phyloP scores from a whole-genome alignment of 108 stramenopile species.

The Licmophora abbreviata region DNA sequence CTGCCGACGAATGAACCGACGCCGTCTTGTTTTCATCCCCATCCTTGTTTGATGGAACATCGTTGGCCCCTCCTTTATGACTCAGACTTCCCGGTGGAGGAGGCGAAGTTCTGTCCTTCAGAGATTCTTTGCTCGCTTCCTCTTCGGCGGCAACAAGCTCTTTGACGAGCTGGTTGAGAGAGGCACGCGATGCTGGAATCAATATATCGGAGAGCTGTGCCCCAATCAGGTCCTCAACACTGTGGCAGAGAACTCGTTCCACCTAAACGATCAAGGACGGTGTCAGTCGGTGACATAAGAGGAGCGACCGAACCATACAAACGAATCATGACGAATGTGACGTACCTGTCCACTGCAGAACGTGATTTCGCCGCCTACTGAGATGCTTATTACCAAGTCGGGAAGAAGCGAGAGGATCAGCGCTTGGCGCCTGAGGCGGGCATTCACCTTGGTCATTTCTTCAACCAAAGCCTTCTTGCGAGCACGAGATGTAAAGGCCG shows the following conservation, averaged over 20 bases:
- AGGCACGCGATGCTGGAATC: constrained; percentile 48
- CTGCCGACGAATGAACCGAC: too few species aligned
- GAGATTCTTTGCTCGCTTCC: constrained; percentile 6
- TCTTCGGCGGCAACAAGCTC: constrained; percentile 30
- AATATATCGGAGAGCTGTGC: constrained; percentile 47
- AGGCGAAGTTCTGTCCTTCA: too few species aligned
- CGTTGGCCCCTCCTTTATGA: too few species aligned
- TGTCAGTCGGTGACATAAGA: neutral
- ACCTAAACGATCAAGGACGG: constrained; percentile 21
- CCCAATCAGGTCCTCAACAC: constrained; percentile 47
- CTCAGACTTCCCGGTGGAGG: too few species aligned
- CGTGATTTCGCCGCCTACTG: constrained; percentile 54
- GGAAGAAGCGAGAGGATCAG: constrained; percentile 73
- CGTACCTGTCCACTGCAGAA: constrained; percentile 66
- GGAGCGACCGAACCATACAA: neutral
- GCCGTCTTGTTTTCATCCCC: too few species aligned
- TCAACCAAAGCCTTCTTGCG: constrained; percentile 86
- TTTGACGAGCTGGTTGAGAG: constrained; percentile 39
- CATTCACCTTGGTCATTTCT: constrained; percentile 77
- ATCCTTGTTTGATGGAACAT: too few species aligned
- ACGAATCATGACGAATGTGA: neutral
- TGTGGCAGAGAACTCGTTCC: constrained; percentile 56
- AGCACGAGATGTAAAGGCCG: constrained; percentile 83
- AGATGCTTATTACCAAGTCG: constrained; percentile 66
- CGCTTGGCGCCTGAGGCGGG: constrained; percentile 57